Conservation (phyloP, 2,329 filamentous ascomycete genomes). For the Hymenoscyphus fructigenus region DNA sequence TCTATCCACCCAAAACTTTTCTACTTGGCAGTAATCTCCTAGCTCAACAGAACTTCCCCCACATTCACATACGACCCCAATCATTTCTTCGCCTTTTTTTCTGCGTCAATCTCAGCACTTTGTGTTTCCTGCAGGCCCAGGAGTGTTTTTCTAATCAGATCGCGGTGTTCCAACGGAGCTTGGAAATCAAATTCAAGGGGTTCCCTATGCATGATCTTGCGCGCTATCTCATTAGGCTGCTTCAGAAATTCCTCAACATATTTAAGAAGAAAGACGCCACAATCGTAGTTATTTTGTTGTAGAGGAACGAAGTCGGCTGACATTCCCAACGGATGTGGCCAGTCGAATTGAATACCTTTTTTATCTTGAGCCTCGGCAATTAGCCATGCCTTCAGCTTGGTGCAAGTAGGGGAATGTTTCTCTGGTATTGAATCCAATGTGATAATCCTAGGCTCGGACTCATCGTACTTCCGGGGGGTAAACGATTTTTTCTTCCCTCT, state of each 20-base stretch:
- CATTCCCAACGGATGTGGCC: not conserved
- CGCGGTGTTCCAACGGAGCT: not conserved
- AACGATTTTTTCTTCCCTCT: not conserved
- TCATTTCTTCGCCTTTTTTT: not conserved
- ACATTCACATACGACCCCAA: no score
- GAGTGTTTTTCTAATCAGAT: not conserved
- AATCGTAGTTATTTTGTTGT: conserved; percentile 8
- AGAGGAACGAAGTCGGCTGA: not conserved
- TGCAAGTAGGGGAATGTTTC: conserved; percentile 4
- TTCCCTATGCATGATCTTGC: conserved; percentile 5
- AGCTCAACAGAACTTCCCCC: no score
- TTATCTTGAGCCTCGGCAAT: not conserved
- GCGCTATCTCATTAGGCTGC: conserved; percentile 2
- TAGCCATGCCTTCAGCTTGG: conserved; percentile 5
- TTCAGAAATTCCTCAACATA: conserved; percentile 10
- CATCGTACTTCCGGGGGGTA: not conserved
- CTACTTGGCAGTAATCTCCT: no score
- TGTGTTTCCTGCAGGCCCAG: not conserved
- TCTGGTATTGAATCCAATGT: conserved; percentile 3
- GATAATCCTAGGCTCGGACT: conserved; percentile 1
- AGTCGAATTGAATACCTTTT: not conserved
- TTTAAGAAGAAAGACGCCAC: conserved; percentile 5
- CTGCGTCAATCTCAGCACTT: not conserved
- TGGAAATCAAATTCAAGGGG: conserved; percentile 2
- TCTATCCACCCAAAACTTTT: no score